phyloP scores from a whole-genome alignment of 257 asterid genomes.

The Mitragyna speciosa region DNA sequence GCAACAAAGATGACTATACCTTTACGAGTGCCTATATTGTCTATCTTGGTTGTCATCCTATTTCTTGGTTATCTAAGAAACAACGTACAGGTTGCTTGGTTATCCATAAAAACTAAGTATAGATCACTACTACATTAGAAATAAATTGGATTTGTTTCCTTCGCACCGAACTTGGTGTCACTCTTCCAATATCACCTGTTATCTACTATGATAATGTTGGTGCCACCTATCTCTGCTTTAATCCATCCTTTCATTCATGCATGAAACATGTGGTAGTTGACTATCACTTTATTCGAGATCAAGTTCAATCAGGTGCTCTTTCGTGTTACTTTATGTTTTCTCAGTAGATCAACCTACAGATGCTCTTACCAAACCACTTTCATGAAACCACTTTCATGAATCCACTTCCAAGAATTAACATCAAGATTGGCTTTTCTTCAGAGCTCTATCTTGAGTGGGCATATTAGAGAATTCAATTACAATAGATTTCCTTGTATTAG shows the following conservation, averaged over 20 bases:
- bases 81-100: background rate
- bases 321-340: background rate
- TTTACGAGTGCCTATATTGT: too few relatives aligned
- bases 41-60: background rate
- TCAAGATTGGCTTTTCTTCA: constrained; percentile 2
- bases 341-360: background rate
- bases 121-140: background rate
- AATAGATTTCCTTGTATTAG: too few relatives aligned
- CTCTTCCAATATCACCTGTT: background rate
- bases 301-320: background rate
- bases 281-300: background rate
- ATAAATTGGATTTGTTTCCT: background rate
- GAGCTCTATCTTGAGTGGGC: background rate
- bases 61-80: background rate
- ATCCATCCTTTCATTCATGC: background rate
- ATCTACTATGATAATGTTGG: background rate
- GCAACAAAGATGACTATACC: too few relatives aligned
- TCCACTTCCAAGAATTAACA: background rate
- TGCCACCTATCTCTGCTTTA: background rate
- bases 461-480: background rate
- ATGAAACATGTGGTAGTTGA: background rate
- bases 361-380: background rate
- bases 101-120: background rate
- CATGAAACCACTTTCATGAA: background rate
- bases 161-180: background rate